A percentile compares a stretch with the other conserved stretches of the same genome.
Conservation (phyloP, 768 basidiomycete species). For the Xerocomellus intermedius region DNA sequence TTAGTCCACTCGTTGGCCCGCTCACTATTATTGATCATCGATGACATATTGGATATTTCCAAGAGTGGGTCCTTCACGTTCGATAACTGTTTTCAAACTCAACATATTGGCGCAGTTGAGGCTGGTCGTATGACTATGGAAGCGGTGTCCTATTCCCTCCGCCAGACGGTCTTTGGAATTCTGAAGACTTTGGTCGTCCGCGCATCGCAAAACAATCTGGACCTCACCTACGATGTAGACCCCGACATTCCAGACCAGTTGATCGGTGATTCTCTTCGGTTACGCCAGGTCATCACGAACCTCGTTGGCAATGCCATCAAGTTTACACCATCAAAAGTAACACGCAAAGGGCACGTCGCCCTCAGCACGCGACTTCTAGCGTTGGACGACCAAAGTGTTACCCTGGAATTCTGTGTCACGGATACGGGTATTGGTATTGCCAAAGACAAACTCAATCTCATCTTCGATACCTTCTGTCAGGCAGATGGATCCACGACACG, state of each 20-base stretch:
- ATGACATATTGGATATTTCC: constrained; percentile 99
- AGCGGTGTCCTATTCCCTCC: constrained; percentile 94
- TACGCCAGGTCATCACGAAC: constrained; percentile 95
- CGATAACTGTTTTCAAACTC: not conserved
- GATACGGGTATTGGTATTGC: constrained; percentile 99
- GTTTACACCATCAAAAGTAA: constrained; percentile 84
- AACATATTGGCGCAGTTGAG: constrained; percentile 62
- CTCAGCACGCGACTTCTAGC: constrained; percentile 80
- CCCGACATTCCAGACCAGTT: constrained; percentile 95
- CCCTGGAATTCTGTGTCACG: constrained; percentile 94
- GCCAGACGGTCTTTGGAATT: constrained; percentile 96
- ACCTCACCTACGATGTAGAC: constrained; percentile 95
- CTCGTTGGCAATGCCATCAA: constrained; percentile 96
- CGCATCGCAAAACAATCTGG: constrained; percentile 93
- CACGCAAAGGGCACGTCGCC: constrained; percentile 84
- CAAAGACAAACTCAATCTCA: constrained; percentile 95
- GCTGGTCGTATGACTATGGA: constrained; percentile 99
- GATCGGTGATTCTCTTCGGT: constrained; percentile 91
- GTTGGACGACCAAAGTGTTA: constrained; percentile 79
- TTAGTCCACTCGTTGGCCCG: constrained; percentile 94
- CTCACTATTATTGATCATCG: constrained; percentile 92
- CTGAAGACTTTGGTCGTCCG: constrained; percentile 98
- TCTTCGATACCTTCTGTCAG: constrained; percentile 99
- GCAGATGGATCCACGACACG: constrained; percentile 98
- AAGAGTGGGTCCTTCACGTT: constrained; percentile 74